A percentile compares a stretch with the other conserved stretches of the same genome.
phyloP scores from a whole-genome alignment of 768 basidiomycete species.

The Xerocomus brunneocitrinus region DNA sequence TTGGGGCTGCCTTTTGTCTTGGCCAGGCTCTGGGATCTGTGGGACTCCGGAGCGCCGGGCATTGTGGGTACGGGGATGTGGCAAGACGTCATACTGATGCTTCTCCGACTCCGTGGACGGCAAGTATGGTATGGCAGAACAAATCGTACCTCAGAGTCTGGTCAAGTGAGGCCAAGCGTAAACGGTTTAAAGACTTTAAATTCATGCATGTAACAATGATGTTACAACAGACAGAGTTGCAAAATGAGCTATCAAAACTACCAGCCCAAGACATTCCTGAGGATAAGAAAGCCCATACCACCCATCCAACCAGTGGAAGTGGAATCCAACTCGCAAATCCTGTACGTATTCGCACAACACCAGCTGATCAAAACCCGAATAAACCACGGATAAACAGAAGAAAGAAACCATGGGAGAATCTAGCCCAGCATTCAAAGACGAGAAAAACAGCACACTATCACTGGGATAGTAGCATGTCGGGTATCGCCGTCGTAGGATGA shows the following conservation, averaged over 20 bases:
- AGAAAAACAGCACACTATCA: conserved; percentile 10
- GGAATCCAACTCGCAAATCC: conserved; percentile 1
- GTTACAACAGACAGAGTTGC: conserved; percentile 10
- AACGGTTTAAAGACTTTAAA: neutral
- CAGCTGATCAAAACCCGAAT: conserved; percentile 6
- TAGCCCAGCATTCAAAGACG: conserved; percentile 12
- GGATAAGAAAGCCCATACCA: conserved; percentile 5
- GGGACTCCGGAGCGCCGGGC: too few relatives aligned
- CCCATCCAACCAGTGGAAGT: conserved; percentile 15
- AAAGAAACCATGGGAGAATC: neutral
- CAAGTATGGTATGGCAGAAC: too few relatives aligned
- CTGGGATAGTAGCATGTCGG: conserved; percentile 19
- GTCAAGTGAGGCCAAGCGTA: too few relatives aligned
- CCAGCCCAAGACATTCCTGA: conserved; percentile 15
- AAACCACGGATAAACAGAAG: conserved; percentile 14
- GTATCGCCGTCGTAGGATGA: conserved; percentile 33
- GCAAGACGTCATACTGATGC: too few relatives aligned
- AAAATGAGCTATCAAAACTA: conserved; percentile 2
- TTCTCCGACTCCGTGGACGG: too few relatives aligned
- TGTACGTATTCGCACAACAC: conserved; percentile 5
- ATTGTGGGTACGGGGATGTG: too few relatives aligned
- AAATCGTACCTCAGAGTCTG: too few relatives aligned
- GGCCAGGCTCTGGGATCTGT: too few relatives aligned
- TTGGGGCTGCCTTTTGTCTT: too few relatives aligned
- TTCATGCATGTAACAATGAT: neutral